Conservation (phyloP, 352 stramenopile genomes). For the Globisporangium cederbergense region DNA sequence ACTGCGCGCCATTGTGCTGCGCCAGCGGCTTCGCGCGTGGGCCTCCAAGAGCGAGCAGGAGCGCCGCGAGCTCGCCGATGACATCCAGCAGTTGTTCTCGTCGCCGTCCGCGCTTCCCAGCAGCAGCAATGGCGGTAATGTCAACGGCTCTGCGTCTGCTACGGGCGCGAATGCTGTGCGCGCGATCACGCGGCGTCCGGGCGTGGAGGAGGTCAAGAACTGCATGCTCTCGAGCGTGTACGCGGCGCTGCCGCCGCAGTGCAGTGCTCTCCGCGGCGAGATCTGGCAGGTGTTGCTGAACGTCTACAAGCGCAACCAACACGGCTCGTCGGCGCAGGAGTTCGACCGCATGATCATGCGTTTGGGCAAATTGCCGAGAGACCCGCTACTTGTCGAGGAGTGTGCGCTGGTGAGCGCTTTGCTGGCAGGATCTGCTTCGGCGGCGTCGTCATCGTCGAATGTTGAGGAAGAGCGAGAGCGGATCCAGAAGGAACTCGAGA, state of each 20-base stretch:
- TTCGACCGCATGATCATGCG: conserved; percentile 70
- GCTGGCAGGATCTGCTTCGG: conserved; percentile 18
- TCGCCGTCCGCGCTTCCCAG: conserved; percentile 25
- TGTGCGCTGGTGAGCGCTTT: conserved; percentile 42
- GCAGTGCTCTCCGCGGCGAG: conserved; percentile 48
- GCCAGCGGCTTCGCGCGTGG: conserved; percentile 52
- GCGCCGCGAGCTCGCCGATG: conserved; percentile 42
- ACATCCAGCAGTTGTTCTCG: conserved; percentile 61
- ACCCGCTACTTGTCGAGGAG: conserved; percentile 58
- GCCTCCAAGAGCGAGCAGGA: conserved; percentile 55
- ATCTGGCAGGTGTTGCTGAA: conserved; percentile 84
- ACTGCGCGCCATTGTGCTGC: conserved; percentile 43
- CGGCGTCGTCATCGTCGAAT: background rate
- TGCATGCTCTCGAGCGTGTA: conserved; percentile 50
- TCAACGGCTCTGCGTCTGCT: background rate
- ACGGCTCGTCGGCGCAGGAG: conserved; percentile 61
- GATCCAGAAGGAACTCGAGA: conserved; percentile 63
- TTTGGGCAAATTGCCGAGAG: conserved; percentile 58
- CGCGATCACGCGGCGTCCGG: conserved; percentile 68
- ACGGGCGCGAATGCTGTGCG: conserved; percentile 18
- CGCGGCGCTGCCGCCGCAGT: conserved; percentile 48
- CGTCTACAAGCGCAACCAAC: conserved; percentile 77
- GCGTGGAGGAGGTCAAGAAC: conserved; percentile 65
- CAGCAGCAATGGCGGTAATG: conserved; percentile 1
- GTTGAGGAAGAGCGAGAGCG: conserved; percentile 20